These are phyloP conservation scores for Ocimum tenuiflorum DNA, from an alignment of 257 asterid species.

Conservation along the genomic window DNA sequence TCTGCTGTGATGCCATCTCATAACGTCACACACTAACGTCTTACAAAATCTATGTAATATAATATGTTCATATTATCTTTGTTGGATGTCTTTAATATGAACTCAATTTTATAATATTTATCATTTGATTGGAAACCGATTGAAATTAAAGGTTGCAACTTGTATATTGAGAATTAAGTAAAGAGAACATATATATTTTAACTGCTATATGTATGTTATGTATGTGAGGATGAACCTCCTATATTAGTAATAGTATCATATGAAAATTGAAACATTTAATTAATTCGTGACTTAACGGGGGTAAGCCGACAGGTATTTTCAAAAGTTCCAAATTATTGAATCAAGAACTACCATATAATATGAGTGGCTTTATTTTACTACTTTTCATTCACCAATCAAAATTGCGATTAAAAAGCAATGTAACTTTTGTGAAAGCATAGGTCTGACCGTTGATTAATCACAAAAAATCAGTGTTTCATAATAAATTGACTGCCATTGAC, in stretches of 20 bases:
- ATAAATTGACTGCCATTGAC: no score
- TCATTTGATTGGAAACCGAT: no score
- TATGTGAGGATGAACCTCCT: no score
- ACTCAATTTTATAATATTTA: no score
- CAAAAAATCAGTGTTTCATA: background rate
- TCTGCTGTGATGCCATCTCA: background rate
- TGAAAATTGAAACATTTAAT: background rate
- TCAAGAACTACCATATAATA: background rate
- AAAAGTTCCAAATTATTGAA: background rate
- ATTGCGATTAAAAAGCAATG: background rate
- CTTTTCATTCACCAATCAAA: conserved; percentile 18
- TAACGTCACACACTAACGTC: background rate
- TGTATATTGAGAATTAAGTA: no score
- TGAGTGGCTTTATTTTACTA: background rate
- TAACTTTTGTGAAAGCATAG: conserved; percentile 1
- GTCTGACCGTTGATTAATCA: conserved; percentile 2
- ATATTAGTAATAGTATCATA: no score
- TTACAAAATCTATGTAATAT: no score
- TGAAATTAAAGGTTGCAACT: no score
- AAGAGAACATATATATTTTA: no score
- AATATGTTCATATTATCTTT: background rate
- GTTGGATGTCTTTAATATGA: no score
- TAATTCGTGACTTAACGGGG: background rate
- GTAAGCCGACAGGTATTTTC: background rate
- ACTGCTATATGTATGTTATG: no score